Evolutionary conservation across 75 land plant genomes (phyloP).

Genomic region (Cupressus sempervirens): DNA sequence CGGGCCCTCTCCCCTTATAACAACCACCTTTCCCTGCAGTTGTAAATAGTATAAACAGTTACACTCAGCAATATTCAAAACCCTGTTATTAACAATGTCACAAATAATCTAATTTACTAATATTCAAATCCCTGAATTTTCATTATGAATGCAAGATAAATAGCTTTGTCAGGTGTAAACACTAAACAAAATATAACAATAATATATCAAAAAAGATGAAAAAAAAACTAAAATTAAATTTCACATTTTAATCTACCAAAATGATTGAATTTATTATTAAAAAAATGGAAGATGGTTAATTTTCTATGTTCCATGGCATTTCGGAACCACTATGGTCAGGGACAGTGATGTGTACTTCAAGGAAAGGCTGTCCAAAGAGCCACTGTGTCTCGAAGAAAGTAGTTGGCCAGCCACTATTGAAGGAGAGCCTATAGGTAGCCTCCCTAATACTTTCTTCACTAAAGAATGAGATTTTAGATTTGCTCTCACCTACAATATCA

Average conservation of each 20-base stretch:
- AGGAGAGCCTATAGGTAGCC: too few species aligned
- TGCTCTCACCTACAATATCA: too few species aligned
- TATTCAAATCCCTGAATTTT: background rate
- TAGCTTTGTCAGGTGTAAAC: background rate
- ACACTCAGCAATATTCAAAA: background rate
- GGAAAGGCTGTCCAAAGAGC: too few species aligned
- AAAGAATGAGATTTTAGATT: too few species aligned
- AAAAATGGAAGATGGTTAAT: background rate
- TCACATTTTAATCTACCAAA: background rate
- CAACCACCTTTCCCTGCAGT: conserved; percentile 77
- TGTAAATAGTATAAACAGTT: conserved; percentile 3
- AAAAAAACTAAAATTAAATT: background rate
- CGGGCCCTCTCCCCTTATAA: conserved; percentile 97
- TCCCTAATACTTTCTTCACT: too few species aligned
- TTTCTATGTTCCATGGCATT: background rate
- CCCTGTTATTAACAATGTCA: background rate
- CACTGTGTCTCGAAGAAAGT: too few species aligned
- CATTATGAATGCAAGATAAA: background rate
- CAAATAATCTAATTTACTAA: background rate
- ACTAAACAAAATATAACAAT: background rate
- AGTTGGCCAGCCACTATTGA: too few species aligned
- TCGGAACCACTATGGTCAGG: too few species aligned
- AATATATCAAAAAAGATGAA: background rate
- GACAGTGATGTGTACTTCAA: too few species aligned
- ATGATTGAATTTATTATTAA: background rate